Percentiles rank a stretch among this genome's conserved stretches.
phyloP scores from a whole-genome alignment of 2,329 filamentous ascomycete species.

The Rhynchosporium secalis region DNA sequence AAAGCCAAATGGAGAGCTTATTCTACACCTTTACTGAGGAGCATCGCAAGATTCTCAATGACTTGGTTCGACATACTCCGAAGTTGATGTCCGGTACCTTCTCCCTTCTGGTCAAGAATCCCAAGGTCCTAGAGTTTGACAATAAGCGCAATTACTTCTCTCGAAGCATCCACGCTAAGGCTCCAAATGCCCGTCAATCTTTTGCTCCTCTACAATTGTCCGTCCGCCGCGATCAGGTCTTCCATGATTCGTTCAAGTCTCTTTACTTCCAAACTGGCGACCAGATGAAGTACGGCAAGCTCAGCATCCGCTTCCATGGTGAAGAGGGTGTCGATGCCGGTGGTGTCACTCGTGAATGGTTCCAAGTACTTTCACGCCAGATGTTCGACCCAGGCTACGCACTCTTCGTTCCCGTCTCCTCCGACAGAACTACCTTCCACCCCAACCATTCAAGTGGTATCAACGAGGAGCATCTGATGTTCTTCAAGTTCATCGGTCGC shows the following conservation, averaged over 20 bases:
- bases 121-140: conserved; percentile 97
- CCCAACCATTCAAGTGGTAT: conserved; percentile 91
- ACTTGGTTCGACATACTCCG: conserved; percentile 93
- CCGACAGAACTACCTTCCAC: conserved; percentile 97
- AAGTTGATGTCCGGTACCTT: conserved; percentile 99
- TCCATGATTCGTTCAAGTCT: conserved; percentile 98
- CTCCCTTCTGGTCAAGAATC: conserved; percentile 93
- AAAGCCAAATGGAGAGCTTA: conserved; percentile 79
- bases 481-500: conserved; percentile 99
- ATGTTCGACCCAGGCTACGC: conserved; percentile 99
- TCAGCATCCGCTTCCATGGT: conserved; percentile 95
- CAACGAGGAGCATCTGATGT: conserved; percentile 93
- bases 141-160: conserved; percentile 99
- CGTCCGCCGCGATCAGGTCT: conserved; percentile 91
- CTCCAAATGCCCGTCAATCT: conserved; percentile 68
- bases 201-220: conserved; percentile 77
- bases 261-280: conserved; percentile 95
- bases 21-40: conserved; percentile 99
- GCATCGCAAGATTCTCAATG: conserved; percentile 95
- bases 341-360: conserved; percentile 98
- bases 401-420: conserved; percentile 93
- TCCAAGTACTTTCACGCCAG: conserved; percentile 92
- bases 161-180: conserved; percentile 80
- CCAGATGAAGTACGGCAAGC: conserved; percentile 98
- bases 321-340: conserved; percentile 98